These are phyloP conservation scores for Neonectria neomacrospora DNA, from an alignment of 2,329 filamentous ascomycete species.

Conservation along the genomic window DNA sequence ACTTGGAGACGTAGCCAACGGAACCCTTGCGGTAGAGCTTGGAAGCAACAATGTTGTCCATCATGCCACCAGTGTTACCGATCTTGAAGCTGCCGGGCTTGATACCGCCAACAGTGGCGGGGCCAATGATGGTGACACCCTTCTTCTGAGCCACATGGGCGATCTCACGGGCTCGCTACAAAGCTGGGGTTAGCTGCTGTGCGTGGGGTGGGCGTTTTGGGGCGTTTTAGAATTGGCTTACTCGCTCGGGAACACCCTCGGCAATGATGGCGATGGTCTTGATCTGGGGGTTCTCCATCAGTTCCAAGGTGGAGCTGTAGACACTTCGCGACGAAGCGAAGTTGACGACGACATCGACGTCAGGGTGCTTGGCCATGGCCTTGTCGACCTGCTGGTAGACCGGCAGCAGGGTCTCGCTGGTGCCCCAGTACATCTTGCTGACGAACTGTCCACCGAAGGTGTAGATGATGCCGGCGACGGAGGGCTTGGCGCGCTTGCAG, in stretches of 20 bases:
- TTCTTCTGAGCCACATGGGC: conserved; percentile 97
- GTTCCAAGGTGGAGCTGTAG: conserved; percentile 97
- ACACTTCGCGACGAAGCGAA: conserved; percentile 99
- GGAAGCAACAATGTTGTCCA: conserved; percentile 99
- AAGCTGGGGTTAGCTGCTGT: conserved; percentile 27
- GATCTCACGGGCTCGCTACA: conserved; percentile 94
- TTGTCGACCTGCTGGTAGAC: conserved; percentile 96
- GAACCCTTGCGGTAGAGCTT: conserved; percentile 99
- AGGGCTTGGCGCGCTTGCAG: conserved; percentile 97
- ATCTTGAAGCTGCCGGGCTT: conserved; percentile 99
- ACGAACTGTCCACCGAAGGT: conserved; percentile 99
- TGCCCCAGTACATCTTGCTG: conserved; percentile 99
- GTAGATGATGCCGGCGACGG: conserved; percentile 99
- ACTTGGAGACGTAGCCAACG: conserved; percentile 99
- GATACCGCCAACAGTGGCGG: conserved; percentile 98
- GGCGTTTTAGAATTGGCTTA: conserved; percentile 60
- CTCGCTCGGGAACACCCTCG: conserved; percentile 97
- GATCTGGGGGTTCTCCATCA: conserved; percentile 97
- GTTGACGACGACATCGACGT: conserved; percentile 99
- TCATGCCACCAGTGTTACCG: conserved; percentile 99
- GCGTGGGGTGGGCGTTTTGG: background rate
- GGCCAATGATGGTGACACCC: conserved; percentile 98
- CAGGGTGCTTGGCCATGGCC: conserved; percentile 94
- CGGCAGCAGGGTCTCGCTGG: conserved; percentile 96
- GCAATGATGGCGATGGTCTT: conserved; percentile 99